Conservation (phyloP, 306 rosid species). For the Pyrus bretschneideri region DNA sequence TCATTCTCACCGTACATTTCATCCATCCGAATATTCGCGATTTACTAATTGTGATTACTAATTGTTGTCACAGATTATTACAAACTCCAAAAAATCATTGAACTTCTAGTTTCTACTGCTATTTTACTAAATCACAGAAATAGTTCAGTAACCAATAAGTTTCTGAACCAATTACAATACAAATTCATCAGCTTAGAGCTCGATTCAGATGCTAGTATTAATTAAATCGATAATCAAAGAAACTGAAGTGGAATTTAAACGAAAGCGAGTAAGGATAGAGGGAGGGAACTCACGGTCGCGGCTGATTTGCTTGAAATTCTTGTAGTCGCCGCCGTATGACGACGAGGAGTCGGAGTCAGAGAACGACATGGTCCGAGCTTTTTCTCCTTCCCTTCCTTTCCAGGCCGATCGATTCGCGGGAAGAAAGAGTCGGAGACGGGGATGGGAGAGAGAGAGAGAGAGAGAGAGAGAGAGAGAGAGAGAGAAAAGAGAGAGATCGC, state of each 20-base stretch:
- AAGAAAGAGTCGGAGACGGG: neutral
- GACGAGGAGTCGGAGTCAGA: constrained; percentile 61
- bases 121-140: neutral
- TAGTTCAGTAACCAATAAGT: neutral
- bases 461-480: constrained; percentile 5
- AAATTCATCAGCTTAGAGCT: neutral
- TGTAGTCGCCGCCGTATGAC: constrained; percentile 44
- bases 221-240: neutral
- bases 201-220: neutral
- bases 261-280: neutral
- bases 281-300: constrained; percentile 41
- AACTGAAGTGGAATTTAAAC: neutral
- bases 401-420: constrained; percentile 4
- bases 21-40: neutral
- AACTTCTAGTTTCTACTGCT: neutral
- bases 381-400: neutral
- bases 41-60: no score
- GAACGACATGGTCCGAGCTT: constrained; percentile 32
- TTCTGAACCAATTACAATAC: neutral
- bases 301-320: constrained; percentile 50
- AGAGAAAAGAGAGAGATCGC: constrained; percentile 6
- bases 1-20: neutral
- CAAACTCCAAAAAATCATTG: neutral
- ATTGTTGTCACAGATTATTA: neutral
- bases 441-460: neutral